Conservation (phyloP, 768 basidiomycete species). For the Phlebiopsis flavidoalba region DNA sequence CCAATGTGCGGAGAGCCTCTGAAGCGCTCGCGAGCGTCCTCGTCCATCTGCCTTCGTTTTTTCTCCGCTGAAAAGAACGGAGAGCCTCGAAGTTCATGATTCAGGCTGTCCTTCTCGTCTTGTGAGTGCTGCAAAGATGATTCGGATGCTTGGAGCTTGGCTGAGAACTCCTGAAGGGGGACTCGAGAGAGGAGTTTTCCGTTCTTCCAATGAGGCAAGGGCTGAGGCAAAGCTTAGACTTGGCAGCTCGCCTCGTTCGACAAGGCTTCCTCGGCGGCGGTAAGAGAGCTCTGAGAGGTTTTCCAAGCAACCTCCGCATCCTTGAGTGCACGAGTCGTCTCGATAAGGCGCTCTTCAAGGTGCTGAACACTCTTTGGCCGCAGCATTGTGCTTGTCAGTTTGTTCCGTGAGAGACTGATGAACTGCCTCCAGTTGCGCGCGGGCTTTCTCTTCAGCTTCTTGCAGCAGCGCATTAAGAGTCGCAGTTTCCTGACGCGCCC, state of each 20-base stretch:
- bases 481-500: background rate
- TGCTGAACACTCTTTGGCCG: background rate
- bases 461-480: background rate
- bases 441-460: background rate
- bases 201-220: background rate
- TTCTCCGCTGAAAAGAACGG: background rate
- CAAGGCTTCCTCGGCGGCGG: background rate
- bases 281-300: background rate
- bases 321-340: background rate
- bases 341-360: background rate
- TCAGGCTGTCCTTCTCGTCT: background rate
- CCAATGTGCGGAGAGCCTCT: constrained; percentile 1
- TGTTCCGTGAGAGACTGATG: background rate
- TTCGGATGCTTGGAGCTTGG: background rate
- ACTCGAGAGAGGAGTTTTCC: background rate
- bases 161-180: background rate
- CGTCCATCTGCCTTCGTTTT: background rate
- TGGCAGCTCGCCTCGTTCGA: background rate
- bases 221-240: background rate
- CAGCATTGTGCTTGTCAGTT: background rate
- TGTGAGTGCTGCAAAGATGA: background rate
- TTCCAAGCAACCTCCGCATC: background rate
- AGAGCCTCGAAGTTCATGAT: background rate
- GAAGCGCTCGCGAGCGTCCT: background rate
- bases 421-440: background rate